These are phyloP conservation scores for Pelargonium cotyledonis DNA, from an alignment of 441 rosid species.

Conservation along the genomic window DNA sequence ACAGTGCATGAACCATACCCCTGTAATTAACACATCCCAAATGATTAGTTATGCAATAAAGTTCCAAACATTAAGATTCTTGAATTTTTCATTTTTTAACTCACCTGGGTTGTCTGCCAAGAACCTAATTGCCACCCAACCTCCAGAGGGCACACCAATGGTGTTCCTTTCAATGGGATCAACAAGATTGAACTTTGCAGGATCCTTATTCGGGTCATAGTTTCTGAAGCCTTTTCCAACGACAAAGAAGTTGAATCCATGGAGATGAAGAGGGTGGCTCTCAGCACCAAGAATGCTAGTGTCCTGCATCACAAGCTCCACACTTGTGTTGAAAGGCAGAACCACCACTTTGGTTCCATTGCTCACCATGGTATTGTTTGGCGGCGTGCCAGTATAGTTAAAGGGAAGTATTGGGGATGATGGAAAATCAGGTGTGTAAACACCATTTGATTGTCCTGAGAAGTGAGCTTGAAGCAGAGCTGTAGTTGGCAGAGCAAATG, in stretches of 20 bases:
- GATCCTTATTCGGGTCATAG: constrained; percentile 42
- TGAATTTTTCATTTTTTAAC: constrained; percentile 6
- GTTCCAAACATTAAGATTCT: no score
- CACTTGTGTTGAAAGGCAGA: constrained; percentile 44
- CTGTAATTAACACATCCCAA: not conserved
- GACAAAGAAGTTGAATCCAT: constrained; percentile 50
- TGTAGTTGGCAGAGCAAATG: constrained; percentile 39
- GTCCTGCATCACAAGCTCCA: constrained; percentile 55
- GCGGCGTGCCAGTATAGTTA: constrained; percentile 49
- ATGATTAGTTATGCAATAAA: no score
- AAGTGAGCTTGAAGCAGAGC: constrained; percentile 56
- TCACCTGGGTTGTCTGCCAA: constrained; percentile 57
- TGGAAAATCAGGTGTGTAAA: constrained; percentile 51
- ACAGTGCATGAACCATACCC: constrained; percentile 15
- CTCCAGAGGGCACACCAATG: constrained; percentile 57
- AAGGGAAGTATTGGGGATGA: constrained; percentile 44
- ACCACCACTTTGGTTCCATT: constrained; percentile 44
- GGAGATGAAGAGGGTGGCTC: constrained; percentile 28
- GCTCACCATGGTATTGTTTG: constrained; percentile 31
- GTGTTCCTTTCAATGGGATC: constrained; percentile 61
- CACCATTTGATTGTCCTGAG: constrained; percentile 35
- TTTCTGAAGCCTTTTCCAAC: constrained; percentile 54
- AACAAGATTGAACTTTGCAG: constrained; percentile 43
- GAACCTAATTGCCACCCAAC: constrained; percentile 64
- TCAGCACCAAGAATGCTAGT: constrained; percentile 43